Evolutionary conservation across 345 rosid species (phyloP).

Genomic region (Citrus inodora): DNA sequence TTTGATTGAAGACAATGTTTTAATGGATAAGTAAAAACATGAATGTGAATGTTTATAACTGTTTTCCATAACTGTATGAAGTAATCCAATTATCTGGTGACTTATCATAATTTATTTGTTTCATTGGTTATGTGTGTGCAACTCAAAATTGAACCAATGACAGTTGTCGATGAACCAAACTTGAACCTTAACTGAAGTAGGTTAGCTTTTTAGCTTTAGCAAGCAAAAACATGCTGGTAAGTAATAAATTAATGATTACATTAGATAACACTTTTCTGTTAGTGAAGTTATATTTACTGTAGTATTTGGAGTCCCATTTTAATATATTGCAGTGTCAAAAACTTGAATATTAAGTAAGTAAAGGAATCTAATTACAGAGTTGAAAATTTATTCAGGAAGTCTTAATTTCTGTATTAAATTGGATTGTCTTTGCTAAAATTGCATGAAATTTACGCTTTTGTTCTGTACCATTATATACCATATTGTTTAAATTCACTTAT

Average conservation of each 20-base stretch:
- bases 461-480: constrained; percentile 9
- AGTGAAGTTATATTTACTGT: not conserved
- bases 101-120: not conserved
- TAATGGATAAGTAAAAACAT: not conserved
- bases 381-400: not conserved
- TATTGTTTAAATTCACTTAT: not conserved
- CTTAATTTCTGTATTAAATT: not conserved
- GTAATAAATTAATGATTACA: not conserved
- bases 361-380: not conserved
- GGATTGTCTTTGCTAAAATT: not conserved
- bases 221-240: not conserved
- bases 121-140: not conserved
- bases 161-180: not conserved
- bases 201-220: not conserved
- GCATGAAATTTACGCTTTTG: constrained; percentile 1
- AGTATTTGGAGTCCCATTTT: not conserved
- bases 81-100: not conserved
- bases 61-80: not conserved
- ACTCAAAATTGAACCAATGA: not conserved
- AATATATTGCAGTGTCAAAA: not conserved
- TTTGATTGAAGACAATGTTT: not conserved
- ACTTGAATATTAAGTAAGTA: not conserved
- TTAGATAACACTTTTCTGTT: not conserved
- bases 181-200: not conserved
- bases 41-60: not conserved